Conservation (phyloP, 1,139 yeast species). For the Lodderomyces jiufengensis region DNA sequence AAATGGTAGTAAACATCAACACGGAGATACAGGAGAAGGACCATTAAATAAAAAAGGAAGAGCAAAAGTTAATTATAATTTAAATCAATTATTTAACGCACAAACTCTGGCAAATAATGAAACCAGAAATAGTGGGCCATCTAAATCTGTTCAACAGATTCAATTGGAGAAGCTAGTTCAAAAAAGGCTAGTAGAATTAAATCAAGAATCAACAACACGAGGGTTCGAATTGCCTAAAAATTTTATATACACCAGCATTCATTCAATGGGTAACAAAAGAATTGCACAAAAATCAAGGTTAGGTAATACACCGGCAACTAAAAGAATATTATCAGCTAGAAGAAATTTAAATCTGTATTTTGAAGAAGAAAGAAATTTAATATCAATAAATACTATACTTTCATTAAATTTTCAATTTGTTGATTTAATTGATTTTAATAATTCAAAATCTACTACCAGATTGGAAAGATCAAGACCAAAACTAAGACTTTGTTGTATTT, state of each 20-base stretch:
- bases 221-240: constrained; percentile 43
- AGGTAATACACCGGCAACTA: constrained; percentile 47
- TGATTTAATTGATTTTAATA: constrained; percentile 25
- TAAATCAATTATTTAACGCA: constrained; percentile 43
- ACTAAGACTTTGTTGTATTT: constrained; percentile 41
- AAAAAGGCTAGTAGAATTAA: constrained; percentile 35
- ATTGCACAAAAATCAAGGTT: constrained; percentile 26
- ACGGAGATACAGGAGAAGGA: constrained; percentile 15
- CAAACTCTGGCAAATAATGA: constrained; percentile 34
- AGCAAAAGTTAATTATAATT: constrained; percentile 45
- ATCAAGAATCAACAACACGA: constrained; percentile 27
- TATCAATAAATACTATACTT: constrained; percentile 41
- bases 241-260: constrained; percentile 35
- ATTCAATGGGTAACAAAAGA: constrained; percentile 17
- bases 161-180: constrained; percentile 40
- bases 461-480: constrained; percentile 28
- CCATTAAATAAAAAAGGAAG: constrained; percentile 24
- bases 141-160: constrained; percentile 43
- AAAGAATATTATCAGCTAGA: constrained; percentile 42
- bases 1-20: constrained; percentile 7
- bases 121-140: constrained; percentile 25
- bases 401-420: constrained; percentile 41
- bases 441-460: constrained; percentile 15
- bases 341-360: constrained; percentile 45
- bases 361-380: constrained; percentile 46